phyloP scores from a whole-genome alignment of 768 basidiomycete genomes.

The Trametes villosa region DNA sequence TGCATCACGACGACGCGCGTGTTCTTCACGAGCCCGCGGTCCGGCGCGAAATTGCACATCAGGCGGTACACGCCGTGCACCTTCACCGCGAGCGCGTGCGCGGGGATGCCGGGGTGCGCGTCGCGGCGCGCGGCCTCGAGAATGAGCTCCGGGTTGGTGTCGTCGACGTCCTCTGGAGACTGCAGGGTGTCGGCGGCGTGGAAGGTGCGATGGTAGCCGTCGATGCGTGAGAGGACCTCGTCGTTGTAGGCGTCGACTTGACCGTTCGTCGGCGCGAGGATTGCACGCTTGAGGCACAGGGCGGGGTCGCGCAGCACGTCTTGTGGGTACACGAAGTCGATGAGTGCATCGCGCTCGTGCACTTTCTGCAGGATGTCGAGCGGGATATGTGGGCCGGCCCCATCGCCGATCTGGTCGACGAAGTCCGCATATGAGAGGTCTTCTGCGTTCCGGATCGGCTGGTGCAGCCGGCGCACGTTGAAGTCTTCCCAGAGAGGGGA shows the following conservation, averaged over 20 bases:
- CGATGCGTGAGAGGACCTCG: constrained; percentile 33
- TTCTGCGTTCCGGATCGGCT: constrained; percentile 42
- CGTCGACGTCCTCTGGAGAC: constrained; percentile 26
- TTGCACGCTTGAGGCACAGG: constrained; percentile 34
- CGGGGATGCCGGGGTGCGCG: constrained; percentile 30
- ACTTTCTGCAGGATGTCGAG: constrained; percentile 30
- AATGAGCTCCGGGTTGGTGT: constrained; percentile 23
- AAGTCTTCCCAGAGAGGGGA: constrained; percentile 41
- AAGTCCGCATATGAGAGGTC: constrained; percentile 42
- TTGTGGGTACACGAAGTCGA: constrained; percentile 36
- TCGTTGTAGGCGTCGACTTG: constrained; percentile 43
- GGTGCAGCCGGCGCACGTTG: constrained; percentile 30
- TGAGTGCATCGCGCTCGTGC: constrained; percentile 24
- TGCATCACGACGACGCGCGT: constrained; percentile 38
- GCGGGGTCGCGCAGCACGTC: constrained; percentile 31
- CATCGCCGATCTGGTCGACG: constrained; percentile 45
- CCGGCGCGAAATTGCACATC: constrained; percentile 43
- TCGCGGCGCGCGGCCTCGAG: constrained; percentile 29
- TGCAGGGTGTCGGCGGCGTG: constrained; percentile 32
- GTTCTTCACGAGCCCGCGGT: constrained; percentile 46
- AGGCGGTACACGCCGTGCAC: constrained; percentile 38
- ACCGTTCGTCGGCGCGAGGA: constrained; percentile 44
- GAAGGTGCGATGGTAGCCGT: constrained; percentile 31
- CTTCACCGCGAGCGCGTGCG: constrained; percentile 37
- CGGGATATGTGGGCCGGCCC: constrained; percentile 30